phyloP scores from a whole-genome alignment of 495 filamentous ascomycete species.

The Penicillium flavigenum region DNA sequence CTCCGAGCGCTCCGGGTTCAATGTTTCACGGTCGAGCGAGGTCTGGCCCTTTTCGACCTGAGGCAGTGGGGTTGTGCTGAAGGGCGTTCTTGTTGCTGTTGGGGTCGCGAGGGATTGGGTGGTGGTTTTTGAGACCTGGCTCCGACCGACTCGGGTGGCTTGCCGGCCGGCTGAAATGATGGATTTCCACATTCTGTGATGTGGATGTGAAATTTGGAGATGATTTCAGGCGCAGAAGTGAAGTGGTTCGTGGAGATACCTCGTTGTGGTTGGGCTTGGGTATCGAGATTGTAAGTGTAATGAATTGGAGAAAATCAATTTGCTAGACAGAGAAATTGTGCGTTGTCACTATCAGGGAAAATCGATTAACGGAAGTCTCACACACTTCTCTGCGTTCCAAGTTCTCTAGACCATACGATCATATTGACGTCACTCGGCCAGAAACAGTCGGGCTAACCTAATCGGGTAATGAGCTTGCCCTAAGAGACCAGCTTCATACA shows the following conservation, averaged over 20 bases:
- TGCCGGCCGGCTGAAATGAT: constrained; percentile 27
- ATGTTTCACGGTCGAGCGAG: constrained; percentile 51
- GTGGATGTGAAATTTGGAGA: background rate
- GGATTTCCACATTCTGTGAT: constrained; percentile 29
- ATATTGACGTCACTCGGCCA: constrained; percentile 39
- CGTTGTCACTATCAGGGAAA: background rate
- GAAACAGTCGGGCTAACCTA: constrained; percentile 17
- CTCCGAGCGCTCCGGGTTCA: constrained; percentile 57
- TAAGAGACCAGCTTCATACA: background rate
- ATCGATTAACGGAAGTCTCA: background rate
- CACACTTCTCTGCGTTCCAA: constrained; percentile 10
- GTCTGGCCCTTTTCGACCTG: constrained; percentile 37
- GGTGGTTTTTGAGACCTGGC: background rate
- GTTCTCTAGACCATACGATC: constrained; percentile 23
- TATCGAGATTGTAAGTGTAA: background rate
- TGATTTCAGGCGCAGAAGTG: background rate
- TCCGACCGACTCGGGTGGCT: constrained; percentile 12
- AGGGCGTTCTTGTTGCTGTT: constrained; percentile 6
- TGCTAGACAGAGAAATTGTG: background rate
- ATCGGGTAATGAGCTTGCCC: constrained; percentile 24
- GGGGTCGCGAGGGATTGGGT: constrained; percentile 1
- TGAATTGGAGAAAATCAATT: background rate
- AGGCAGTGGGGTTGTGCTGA: constrained; percentile 19
- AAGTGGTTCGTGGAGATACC: background rate
- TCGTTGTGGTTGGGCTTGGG: background rate